These are phyloP conservation scores for Exophiala calicioides DNA, from an alignment of 2,329 filamentous ascomycete genomes.

Conservation along the genomic window DNA sequence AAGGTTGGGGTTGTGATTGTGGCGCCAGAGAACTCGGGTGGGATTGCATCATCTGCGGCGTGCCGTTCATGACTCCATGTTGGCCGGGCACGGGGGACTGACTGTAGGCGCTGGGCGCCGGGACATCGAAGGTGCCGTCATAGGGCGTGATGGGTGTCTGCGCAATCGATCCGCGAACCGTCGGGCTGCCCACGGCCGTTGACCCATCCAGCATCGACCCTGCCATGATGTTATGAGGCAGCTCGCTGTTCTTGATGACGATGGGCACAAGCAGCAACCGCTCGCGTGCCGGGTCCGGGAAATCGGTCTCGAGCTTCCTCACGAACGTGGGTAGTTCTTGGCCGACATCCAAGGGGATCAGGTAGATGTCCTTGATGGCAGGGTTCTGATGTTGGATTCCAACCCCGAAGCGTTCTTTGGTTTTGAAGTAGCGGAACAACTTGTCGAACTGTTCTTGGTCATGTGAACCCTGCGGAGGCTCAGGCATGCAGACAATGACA, in stretches of 20 bases:
- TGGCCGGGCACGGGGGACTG: constrained; percentile 35
- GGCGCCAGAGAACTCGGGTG: constrained; percentile 25
- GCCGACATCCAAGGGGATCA: constrained; percentile 79
- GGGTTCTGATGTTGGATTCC: constrained; percentile 72
- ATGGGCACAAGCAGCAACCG: constrained; percentile 81
- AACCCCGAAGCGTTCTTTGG: constrained; percentile 82
- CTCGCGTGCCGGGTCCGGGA: constrained; percentile 71
- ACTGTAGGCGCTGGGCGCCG: constrained; percentile 9
- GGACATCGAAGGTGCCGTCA: constrained; percentile 38
- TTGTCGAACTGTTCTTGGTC: constrained; percentile 67
- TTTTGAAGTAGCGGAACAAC: constrained; percentile 84
- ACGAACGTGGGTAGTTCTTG: constrained; percentile 78
- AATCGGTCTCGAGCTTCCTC: constrained; percentile 81
- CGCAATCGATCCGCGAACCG: constrained; percentile 14
- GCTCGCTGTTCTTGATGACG: constrained; percentile 68
- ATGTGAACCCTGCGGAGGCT: constrained; percentile 43
- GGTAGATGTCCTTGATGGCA: constrained; percentile 85
- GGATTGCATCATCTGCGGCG: constrained; percentile 36
- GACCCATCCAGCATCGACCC: constrained; percentile 36
- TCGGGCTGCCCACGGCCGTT: constrained; percentile 17
- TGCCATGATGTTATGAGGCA: constrained; percentile 37
- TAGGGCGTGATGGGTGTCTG: constrained; percentile 39
- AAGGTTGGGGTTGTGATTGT: constrained; percentile 23
- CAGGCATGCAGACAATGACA: constrained; percentile 71
- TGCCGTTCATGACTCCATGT: constrained; percentile 34